Conservation (phyloP, 169 alveolate species). For the Plasmodium vivax region DNA sequence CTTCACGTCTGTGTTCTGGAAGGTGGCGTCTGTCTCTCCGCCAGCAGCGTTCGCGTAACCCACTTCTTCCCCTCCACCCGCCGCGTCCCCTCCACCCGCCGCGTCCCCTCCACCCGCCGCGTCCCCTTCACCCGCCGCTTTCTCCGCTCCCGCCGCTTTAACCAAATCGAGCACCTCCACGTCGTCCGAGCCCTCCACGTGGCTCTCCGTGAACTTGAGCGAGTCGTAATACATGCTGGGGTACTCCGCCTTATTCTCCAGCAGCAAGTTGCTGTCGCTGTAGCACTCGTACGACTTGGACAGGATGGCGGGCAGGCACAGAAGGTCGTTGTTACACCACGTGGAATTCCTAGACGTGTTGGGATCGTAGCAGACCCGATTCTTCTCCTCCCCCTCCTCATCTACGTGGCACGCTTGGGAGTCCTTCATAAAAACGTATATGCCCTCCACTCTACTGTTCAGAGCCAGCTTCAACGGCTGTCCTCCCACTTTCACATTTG, state of each 20-base stretch:
- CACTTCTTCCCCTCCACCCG: not conserved
- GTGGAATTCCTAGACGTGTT: slow-evolving; percentile 69
- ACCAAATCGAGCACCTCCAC: slow-evolving; percentile 12
- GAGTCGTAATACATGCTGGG: slow-evolving; percentile 65
- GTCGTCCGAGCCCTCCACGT: slow-evolving; percentile 51
- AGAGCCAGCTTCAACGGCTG: slow-evolving; percentile 55
- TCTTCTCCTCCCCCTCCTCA: not conserved
- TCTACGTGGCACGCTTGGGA: slow-evolving; percentile 69
- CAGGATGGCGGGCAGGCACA: slow-evolving; percentile 77
- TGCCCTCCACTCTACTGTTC: slow-evolving; percentile 77
- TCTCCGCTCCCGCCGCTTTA: not conserved
- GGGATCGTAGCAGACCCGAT: slow-evolving; percentile 78
- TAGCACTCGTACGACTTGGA: slow-evolving; percentile 75
- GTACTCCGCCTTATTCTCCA: slow-evolving; percentile 59
- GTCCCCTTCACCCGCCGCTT: not conserved
- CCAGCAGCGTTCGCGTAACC: not conserved
- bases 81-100: not conserved
- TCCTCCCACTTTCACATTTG: slow-evolving; percentile 54
- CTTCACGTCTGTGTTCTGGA: slow-evolving; percentile 23
- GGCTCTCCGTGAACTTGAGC: slow-evolving; percentile 37
- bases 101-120: not conserved
- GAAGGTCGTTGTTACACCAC: slow-evolving; percentile 79
- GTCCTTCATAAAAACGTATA: slow-evolving; percentile 77
- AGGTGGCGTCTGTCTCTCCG: not conserved
- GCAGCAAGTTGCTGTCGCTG: slow-evolving; percentile 52